Conservation (phyloP, 163 green algal genomes). For the Scenedesmus sp. region DNA sequence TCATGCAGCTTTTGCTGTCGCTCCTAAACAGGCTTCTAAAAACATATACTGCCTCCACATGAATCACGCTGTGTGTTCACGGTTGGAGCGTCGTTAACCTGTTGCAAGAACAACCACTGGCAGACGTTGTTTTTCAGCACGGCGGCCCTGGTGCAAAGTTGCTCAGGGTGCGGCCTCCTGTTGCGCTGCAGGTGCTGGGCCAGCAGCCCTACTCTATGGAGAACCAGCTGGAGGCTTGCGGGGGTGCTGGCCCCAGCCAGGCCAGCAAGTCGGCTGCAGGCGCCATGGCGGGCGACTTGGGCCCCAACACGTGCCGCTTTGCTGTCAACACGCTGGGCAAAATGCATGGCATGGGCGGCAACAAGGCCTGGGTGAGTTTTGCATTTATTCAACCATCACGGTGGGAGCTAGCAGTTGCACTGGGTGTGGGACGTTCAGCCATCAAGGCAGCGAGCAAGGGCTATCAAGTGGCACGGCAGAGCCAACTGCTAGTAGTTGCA, state of each 20-base stretch:
- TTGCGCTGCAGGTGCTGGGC: conserved; percentile 11
- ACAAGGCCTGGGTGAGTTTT: conserved; percentile 50
- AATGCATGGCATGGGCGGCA: conserved; percentile 36
- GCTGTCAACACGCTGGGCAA: conserved; percentile 47
- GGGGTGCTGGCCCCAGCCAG: neutral
- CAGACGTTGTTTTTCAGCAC: too few species aligned
- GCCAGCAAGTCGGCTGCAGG: conserved; percentile 40
- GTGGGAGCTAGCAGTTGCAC: too few species aligned
- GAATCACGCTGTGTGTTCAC: too few species aligned
- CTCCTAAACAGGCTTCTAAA: neutral
- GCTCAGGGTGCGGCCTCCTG: too few species aligned
- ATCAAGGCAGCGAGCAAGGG: too few species aligned
- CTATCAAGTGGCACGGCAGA: too few species aligned
- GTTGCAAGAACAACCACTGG: neutral
- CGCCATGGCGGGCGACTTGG: conserved; percentile 16
- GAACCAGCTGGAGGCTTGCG: conserved; percentile 9
- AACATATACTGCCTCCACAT: neutral
- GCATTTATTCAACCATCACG: too few species aligned
- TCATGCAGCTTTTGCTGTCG: neutral
- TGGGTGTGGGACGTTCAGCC: too few species aligned
- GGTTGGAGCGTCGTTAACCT: neutral
- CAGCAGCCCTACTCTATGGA: conserved; percentile 43
- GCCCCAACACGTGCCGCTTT: conserved; percentile 4
- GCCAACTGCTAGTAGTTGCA: too few species aligned
- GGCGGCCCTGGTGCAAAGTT: too few species aligned